Base-by-base conservation (phyloP, 2,329 filamentous ascomycete genomes). In the Calonectria pseudoreteaudii region DNA sequence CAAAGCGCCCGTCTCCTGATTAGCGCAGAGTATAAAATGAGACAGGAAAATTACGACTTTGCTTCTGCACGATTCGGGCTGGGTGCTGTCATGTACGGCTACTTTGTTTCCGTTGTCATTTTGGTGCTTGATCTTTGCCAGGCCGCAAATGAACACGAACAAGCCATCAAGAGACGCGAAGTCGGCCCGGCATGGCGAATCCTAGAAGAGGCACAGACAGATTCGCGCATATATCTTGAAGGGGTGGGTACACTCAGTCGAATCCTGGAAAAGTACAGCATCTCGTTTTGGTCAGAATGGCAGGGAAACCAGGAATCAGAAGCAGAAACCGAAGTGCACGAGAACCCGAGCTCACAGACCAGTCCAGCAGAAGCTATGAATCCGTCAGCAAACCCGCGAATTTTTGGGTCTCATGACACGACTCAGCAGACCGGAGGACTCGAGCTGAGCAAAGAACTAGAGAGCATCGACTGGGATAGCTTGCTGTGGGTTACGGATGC, bases 81-180 rank as follows among this genome's bases (percentile, higher is more conserved):
- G 36, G 80, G 79, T 6, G 76, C 83, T 66, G 78, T 83, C 14
- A 73, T 83, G 47, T 80, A 84, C 23, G 82, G 83, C 53, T 78
- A 84, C 28, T 84, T 84, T 68, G 73, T 84, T 18, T 82, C 83
- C 0, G 82, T 76, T 30, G 83, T 84, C 44, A 82, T 82, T 5
- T 78, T 85, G 4, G 77, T 84, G 10, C 71, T 85, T 8, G 81
- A 84, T 62, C 79, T 83, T 7, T 84, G 83, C 36, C 76, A 83
- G 4, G 77, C 76, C 8, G 71, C 65, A 9, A 76, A 81, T 38
- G 72, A 73, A 1, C 71, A 77, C 16, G 79, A 81, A 16, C 80
- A 74, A 52, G 72, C 75, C 14, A 69, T 69, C 9, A 81, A 76
- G 44, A 74, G 3, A 41, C 31, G 34, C 13, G 80, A 83, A 60